Percentiles rank a stretch among this genome's conserved stretches.
These are phyloP conservation scores for Pseudozyma sp. DNA, from an alignment of 1,284 basidiomycete species.

Conservation along the genomic window DNA sequence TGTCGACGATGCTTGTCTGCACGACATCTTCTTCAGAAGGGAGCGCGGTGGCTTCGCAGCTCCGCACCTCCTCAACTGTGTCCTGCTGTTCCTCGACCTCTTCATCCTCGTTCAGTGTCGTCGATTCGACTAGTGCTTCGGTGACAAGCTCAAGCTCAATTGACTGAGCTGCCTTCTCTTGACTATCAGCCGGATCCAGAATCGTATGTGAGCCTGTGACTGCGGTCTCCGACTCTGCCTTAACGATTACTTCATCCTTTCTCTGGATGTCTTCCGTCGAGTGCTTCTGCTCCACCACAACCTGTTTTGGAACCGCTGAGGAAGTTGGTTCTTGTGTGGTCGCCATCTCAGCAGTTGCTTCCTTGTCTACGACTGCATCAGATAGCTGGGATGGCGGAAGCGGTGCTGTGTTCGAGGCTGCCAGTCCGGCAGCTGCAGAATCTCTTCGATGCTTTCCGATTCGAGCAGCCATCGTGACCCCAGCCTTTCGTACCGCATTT, in stretches of 20 bases:
- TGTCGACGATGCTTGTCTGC: not conserved
- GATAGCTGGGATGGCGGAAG: no score
- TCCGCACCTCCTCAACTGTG: no score
- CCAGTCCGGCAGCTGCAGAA: constrained; percentile 5
- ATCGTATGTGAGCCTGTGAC: not conserved
- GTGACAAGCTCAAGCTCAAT: not conserved
- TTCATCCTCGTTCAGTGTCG: not conserved
- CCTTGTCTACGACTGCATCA: not conserved
- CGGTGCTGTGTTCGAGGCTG: not conserved
- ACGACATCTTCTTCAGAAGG: constrained; percentile 1
- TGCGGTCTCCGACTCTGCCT: not conserved
- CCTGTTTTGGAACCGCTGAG: not conserved
- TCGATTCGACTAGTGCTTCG: not conserved
- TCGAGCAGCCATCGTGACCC: constrained; percentile 4
- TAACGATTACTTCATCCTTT: not conserved
- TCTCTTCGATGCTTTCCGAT: constrained; percentile 16
- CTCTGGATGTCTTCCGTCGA: not conserved
- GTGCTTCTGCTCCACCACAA: not conserved
- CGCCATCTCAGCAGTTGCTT: not conserved
- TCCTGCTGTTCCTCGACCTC: not conserved
- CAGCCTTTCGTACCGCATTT: constrained; percentile 22
- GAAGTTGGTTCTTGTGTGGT: not conserved
- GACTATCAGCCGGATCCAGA: not conserved
- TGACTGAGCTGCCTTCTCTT: not conserved
- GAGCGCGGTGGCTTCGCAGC: not conserved